phyloP scores from a whole-genome alignment of 768 basidiomycete species.

The Saitozyma sp. region DNA sequence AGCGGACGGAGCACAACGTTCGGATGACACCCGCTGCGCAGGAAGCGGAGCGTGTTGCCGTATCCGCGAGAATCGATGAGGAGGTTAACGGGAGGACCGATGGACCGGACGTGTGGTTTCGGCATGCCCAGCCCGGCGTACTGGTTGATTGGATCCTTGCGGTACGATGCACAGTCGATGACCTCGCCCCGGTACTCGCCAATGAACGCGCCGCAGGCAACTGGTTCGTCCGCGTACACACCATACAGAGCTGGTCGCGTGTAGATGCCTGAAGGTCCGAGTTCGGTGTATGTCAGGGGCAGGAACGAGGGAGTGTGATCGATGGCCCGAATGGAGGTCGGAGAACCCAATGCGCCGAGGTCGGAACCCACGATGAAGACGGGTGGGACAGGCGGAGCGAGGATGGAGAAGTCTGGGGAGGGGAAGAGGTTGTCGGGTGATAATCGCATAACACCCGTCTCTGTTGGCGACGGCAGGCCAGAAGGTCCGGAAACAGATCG shows the following conservation, averaged over 20 bases:
- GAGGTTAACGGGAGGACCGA: constrained; percentile 74
- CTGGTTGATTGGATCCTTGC: constrained; percentile 78
- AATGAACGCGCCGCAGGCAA: constrained; percentile 63
- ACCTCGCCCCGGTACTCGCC: constrained; percentile 67
- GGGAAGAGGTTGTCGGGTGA: constrained; percentile 34
- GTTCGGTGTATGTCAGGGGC: constrained; percentile 36
- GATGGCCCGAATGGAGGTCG: constrained; percentile 26
- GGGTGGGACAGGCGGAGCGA: constrained; percentile 49
- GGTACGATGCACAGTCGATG: constrained; percentile 67
- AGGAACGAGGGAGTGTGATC: constrained; percentile 34
- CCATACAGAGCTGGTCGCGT: constrained; percentile 57
- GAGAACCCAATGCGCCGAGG: constrained; percentile 21
- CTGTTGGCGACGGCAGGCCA: constrained; percentile 43
- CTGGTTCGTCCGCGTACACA: constrained; percentile 64
- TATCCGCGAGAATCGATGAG: constrained; percentile 76
- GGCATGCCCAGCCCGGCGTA: constrained; percentile 73
- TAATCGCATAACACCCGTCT: constrained; percentile 33
- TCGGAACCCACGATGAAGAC: constrained; percentile 27
- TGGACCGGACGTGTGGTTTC: constrained; percentile 75
- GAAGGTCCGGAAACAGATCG: constrained; percentile 24
- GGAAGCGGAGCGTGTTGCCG: constrained; percentile 66
- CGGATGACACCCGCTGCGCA: constrained; percentile 65
- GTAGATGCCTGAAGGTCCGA: constrained; percentile 34
- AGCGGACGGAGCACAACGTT: constrained; percentile 67
- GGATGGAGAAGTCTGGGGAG: constrained; percentile 30